A percentile compares a stretch with the other conserved stretches of the same genome.
Conservation (phyloP, 2,329 filamentous ascomycete genomes). For the Trichoderma oligosporum region DNA sequence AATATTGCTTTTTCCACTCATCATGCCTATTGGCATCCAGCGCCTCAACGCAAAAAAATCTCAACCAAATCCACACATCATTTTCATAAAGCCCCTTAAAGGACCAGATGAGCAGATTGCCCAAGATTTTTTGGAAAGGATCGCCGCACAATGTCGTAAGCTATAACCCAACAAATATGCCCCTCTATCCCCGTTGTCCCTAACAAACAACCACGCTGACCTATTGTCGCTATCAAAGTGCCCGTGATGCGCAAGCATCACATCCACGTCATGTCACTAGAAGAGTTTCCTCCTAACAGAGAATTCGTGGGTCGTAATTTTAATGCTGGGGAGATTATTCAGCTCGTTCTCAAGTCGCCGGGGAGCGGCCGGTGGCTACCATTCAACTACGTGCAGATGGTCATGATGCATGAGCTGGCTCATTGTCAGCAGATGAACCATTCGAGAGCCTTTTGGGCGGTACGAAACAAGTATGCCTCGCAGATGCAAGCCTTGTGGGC, state of each 20-base stretch:
- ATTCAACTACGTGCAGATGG: slow-evolving; percentile 83
- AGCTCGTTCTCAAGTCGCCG: slow-evolving; percentile 72
- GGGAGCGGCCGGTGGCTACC: slow-evolving; percentile 68
- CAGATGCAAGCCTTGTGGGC: slow-evolving; percentile 69
- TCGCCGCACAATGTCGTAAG: slow-evolving; percentile 73
- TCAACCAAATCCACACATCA: slow-evolving; percentile 72
- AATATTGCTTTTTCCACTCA: not conserved
- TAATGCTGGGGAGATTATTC: slow-evolving; percentile 82
- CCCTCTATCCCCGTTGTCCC: not conserved
- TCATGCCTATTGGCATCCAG: slow-evolving; percentile 74
- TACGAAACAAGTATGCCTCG: slow-evolving; percentile 67
- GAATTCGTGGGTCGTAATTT: slow-evolving; percentile 89
- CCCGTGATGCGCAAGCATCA: slow-evolving; percentile 67
- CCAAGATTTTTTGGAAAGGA: slow-evolving; percentile 68
- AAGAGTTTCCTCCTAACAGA: slow-evolving; percentile 75
- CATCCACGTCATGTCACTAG: slow-evolving; percentile 64
- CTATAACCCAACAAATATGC: not conserved
- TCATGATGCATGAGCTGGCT: slow-evolving; percentile 91
- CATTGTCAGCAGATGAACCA: slow-evolving; percentile 94
- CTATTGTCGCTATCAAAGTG: slow-evolving; percentile 35
- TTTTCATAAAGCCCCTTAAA: slow-evolving; percentile 78
- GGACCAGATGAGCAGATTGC: slow-evolving; percentile 60
- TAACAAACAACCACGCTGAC: too few species aligned
- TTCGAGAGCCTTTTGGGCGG: slow-evolving; percentile 73
- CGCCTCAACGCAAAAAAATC: slow-evolving; percentile 71